A percentile compares a stretch with the other conserved stretches of the same genome.
These are phyloP conservation scores for Solanum pennellii DNA, from an alignment of 257 asterid genomes.

Conservation along the genomic window DNA sequence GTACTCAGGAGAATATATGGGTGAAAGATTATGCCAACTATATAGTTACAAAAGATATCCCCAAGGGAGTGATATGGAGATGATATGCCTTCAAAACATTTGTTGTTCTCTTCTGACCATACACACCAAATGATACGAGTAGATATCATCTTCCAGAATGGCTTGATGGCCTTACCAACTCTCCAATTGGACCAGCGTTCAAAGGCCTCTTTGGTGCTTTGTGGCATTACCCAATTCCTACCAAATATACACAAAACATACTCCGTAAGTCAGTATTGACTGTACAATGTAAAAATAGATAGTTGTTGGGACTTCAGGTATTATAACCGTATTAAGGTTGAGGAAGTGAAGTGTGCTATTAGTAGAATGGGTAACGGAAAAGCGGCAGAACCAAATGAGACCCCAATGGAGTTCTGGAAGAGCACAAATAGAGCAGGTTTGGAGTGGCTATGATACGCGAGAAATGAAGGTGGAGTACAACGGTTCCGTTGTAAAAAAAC, in stretches of 20 bases:
- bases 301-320: neutral
- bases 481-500: too few species aligned
- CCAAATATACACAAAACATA: neutral
- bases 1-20: neutral
- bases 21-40: neutral
- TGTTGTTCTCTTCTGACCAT: neutral
- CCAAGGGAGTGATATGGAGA: neutral
- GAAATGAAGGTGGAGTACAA: too few species aligned
- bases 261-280: neutral
- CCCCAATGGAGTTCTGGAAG: too few species aligned
- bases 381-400: too few species aligned
- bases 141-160: neutral
- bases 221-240: neutral
- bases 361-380: too few species aligned
- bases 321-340: too few species aligned
- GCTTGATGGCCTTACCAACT: neutral
- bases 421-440: too few species aligned
- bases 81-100: neutral
- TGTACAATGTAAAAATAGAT: neutral
- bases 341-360: too few species aligned
- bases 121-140: neutral
- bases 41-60: neutral
- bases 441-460: too few species aligned
- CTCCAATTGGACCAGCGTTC: neutral
- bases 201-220: neutral